phyloP scores from a whole-genome alignment of 2,329 filamentous ascomycete genomes.

The Alternaria gaisen region DNA sequence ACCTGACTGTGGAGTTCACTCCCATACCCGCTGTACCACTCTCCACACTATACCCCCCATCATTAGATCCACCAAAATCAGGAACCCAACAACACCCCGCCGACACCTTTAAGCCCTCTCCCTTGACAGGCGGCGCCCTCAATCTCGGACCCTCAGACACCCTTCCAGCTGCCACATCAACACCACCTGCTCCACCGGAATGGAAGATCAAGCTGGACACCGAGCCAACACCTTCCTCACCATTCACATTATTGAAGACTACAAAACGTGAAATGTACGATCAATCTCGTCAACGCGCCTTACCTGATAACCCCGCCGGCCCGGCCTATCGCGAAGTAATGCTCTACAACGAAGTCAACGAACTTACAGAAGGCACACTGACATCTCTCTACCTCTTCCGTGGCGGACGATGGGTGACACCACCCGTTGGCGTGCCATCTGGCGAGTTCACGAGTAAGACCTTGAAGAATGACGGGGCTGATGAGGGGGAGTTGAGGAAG shows the following conservation, averaged over 20 bases:
- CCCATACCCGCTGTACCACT: constrained; percentile 55
- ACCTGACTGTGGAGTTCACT: constrained; percentile 51
- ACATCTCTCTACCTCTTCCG: constrained; percentile 86
- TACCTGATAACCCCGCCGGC: constrained; percentile 53
- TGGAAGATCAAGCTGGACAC: constrained; percentile 66
- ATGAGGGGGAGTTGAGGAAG: constrained; percentile 47
- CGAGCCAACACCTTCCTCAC: constrained; percentile 59
- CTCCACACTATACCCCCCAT: constrained; percentile 66
- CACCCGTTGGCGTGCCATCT: constrained; percentile 58
- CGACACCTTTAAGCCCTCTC: constrained; percentile 42
- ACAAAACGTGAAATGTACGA: constrained; percentile 78
- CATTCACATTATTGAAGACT: constrained; percentile 89
- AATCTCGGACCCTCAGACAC: constrained; percentile 41
- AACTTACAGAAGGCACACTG: constrained; percentile 85
- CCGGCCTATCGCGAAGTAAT: constrained; percentile 71
- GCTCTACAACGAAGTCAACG: constrained; percentile 69
- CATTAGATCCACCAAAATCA: constrained; percentile 59
- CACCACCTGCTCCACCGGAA: constrained; percentile 28
- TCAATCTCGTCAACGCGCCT: constrained; percentile 69
- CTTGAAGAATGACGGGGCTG: constrained; percentile 26
- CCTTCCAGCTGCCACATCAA: constrained; percentile 33
- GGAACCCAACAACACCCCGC: constrained; percentile 30
- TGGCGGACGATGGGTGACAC: constrained; percentile 79
- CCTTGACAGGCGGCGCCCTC: constrained; percentile 49
- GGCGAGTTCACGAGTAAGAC: constrained; percentile 34